A percentile compares a stretch with the other conserved stretches of the same genome.
These are phyloP conservation scores for Cercophora scortea DNA, from an alignment of 495 filamentous ascomycete genomes.

Conservation along the genomic window DNA sequence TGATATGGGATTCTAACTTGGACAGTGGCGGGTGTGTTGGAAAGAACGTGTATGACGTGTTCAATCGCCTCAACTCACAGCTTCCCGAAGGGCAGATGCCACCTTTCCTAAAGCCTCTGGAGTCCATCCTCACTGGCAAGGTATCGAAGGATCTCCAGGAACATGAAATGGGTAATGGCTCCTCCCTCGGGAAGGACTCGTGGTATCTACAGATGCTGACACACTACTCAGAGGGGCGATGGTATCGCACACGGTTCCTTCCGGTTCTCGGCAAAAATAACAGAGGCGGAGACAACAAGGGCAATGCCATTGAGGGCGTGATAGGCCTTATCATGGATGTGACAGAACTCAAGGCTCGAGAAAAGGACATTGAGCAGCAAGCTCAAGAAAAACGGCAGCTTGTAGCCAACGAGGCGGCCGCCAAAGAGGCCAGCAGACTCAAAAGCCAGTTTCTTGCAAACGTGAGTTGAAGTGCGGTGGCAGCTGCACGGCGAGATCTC, in stretches of 20 bases:
- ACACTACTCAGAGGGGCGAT: constrained; percentile 35
- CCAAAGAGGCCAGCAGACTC: constrained; percentile 61
- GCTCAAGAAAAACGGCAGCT: constrained; percentile 55
- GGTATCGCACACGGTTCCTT: constrained; percentile 58
- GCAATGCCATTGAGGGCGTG: constrained; percentile 50
- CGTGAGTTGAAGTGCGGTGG: constrained; percentile 15
- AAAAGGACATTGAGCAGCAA: constrained; percentile 47
- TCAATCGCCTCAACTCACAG: constrained; percentile 30
- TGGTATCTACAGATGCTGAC: constrained; percentile 7
- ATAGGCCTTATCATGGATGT: constrained; percentile 65
- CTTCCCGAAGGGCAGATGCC: constrained; percentile 29
- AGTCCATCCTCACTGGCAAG: constrained; percentile 48
- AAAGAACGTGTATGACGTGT: constrained; percentile 50
- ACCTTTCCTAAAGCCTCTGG: constrained; percentile 44
- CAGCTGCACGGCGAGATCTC: neutral
- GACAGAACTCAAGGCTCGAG: constrained; percentile 53
- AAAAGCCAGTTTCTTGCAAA: constrained; percentile 65
- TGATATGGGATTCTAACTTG: constrained; percentile 42
- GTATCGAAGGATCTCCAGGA: constrained; percentile 42
- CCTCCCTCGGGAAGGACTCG: neutral
- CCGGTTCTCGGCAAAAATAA: constrained; percentile 46
- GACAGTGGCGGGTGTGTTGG: constrained; percentile 40
- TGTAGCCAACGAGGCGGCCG: constrained; percentile 56
- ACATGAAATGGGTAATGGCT: constrained; percentile 33
- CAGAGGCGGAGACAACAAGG: constrained; percentile 34